Conservation (phyloP, 2,329 filamentous ascomycete genomes). For the Calcarisporium arbuscula region DNA sequence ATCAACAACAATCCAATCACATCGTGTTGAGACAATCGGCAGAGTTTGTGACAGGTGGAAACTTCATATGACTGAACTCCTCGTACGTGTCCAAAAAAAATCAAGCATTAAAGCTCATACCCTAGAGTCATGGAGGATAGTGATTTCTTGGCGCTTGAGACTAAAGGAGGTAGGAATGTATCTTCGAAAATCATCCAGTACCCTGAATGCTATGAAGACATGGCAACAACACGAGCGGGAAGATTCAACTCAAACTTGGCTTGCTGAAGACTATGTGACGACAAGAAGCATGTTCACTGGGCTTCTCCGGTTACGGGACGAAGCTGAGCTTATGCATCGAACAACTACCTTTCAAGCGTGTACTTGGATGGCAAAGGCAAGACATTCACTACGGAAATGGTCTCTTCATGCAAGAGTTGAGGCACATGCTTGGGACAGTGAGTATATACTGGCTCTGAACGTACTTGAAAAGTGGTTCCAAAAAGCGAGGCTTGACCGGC, state of each 20-base stretch:
- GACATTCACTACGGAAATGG: too few relatives aligned
- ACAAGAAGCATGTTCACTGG: too few relatives aligned
- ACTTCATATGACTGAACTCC: constrained; percentile 17
- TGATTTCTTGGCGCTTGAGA: too few relatives aligned
- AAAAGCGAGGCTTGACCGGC: constrained; percentile 14
- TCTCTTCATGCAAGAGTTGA: constrained; percentile 6
- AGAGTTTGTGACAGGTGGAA: constrained; percentile 21
- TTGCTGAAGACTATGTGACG: too few relatives aligned
- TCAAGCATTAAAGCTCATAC: constrained; percentile 12
- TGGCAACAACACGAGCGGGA: constrained; percentile 16
- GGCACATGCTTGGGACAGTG: constrained; percentile 25
- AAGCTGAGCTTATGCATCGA: too few relatives aligned
- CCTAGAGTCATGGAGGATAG: constrained; percentile 18
- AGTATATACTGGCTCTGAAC: constrained; percentile 22
- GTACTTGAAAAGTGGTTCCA: constrained; percentile 23
- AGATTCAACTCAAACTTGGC: constrained; percentile 5
- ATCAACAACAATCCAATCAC: constrained; percentile 13
- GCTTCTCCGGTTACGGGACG: too few relatives aligned
- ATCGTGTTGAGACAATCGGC: constrained; percentile 14
- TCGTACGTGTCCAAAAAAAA: constrained; percentile 13
- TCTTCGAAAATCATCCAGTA: too few relatives aligned
- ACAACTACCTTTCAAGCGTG: too few relatives aligned
- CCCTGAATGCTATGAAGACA: constrained; percentile 10
- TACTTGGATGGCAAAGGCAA: too few relatives aligned
- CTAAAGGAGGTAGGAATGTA: too few relatives aligned